phyloP scores from a whole-genome alignment of 805 yeast species.

The Helenozyma baotianmanensis region DNA sequence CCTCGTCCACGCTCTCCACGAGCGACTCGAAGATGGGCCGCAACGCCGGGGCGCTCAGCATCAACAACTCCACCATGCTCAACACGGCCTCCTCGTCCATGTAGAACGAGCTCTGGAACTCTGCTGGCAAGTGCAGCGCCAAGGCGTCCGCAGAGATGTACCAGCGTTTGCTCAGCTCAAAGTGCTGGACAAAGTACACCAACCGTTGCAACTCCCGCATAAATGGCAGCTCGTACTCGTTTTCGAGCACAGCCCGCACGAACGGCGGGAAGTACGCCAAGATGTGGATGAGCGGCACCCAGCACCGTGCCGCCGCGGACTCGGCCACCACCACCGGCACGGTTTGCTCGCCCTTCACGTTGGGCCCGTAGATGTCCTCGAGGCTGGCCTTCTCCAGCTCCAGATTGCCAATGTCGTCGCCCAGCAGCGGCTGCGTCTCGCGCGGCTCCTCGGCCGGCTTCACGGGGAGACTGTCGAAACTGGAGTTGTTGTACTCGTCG shows the following conservation, averaged over 20 bases:
- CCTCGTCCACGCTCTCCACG: conserved; percentile 27
- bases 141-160: conserved; percentile 20
- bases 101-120: conserved; percentile 14
- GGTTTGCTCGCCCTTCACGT: conserved; percentile 8
- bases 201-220: conserved; percentile 19
- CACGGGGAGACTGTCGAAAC: too few relatives aligned
- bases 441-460: too few relatives aligned
- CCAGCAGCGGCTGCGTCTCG: too few relatives aligned
- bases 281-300: conserved; percentile 39
- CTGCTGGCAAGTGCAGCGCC: conserved; percentile 15
- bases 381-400: too few relatives aligned
- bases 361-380: conserved; percentile 10
- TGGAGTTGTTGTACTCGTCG: too few relatives aligned
- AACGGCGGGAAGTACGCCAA: conserved; percentile 34
- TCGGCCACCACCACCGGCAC: conserved; percentile 10
- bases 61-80: conserved; percentile 13
- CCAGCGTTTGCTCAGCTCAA: conserved; percentile 9
- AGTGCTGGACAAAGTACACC: conserved; percentile 15
- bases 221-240: conserved; percentile 9
- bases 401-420: too few relatives aligned
- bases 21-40: conserved; percentile 19
- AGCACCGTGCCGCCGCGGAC: conserved; percentile 14
- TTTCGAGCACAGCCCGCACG: conserved; percentile 21
- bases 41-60: conserved; percentile 11
- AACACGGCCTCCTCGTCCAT: conserved; percentile 20